Conservation (phyloP, 2,329 filamentous ascomycete species). For the Colletotrichum sp. region DNA sequence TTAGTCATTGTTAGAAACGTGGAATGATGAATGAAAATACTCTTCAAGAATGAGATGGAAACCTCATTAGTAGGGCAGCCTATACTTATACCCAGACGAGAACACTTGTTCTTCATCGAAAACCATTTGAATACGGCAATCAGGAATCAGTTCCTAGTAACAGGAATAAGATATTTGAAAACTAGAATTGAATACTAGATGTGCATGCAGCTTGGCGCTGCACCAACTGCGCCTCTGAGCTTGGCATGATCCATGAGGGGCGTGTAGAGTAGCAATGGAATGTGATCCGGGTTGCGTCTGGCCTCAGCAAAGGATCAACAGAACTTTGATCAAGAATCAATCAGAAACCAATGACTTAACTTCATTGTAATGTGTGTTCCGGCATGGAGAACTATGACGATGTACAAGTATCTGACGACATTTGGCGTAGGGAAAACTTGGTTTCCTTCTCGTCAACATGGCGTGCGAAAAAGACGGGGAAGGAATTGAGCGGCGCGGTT, state of each 20-base stretch:
- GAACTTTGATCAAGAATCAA: too few relatives aligned
- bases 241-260: background rate
- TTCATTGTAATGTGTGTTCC: rapidly evolving
- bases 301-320: rapidly evolving
- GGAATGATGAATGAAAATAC: background rate
- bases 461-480: background rate
- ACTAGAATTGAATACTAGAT: background rate
- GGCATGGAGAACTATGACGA: too few relatives aligned
- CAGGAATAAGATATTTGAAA: background rate
- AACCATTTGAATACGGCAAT: background rate
- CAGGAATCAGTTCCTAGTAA: rapidly evolving
- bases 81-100: background rate
- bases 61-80: background rate
- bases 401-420: background rate
- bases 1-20: background rate
- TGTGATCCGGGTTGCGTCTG: background rate
- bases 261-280: background rate
- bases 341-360: background rate
- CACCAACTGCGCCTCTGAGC: background rate
- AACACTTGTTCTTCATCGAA: rapidly evolving
- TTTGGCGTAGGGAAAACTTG: too few relatives aligned
- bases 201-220: rapidly evolving
- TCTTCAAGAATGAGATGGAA: rapidly evolving
- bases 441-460: too few relatives aligned
- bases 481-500: background rate